Conservation (phyloP, 768 basidiomycete species). For the Boletus tylopilopsis region DNA sequence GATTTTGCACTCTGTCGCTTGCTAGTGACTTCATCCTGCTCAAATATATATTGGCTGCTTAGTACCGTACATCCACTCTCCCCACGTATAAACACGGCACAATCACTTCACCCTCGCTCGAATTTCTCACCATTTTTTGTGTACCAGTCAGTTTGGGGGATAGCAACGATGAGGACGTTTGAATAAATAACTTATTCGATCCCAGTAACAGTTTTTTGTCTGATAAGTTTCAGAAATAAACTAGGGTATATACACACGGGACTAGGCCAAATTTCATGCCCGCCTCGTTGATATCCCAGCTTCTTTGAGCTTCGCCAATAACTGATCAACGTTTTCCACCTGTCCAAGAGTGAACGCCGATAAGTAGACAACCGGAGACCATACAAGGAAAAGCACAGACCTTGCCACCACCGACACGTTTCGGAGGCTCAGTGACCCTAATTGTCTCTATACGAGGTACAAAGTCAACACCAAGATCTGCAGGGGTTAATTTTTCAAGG, state of each 20-base stretch:
- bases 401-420: conserved; percentile 89
- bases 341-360: conserved; percentile 26
- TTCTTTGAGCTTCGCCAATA: conserved; percentile 85
- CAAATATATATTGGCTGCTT: conserved; percentile 23
- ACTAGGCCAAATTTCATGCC: conserved; percentile 11
- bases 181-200: conserved; percentile 19
- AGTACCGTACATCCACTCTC: conserved; percentile 12
- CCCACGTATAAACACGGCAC: conserved; percentile 9
- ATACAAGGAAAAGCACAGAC: conserved; percentile 34
- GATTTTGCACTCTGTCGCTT: conserved; percentile 9
- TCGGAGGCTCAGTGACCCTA: conserved; percentile 85
- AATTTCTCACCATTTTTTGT: conserved; percentile 8
- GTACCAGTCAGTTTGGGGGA: conserved; percentile 7
- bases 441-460: conserved; percentile 80
- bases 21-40: conserved; percentile 13
- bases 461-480: conserved; percentile 81
- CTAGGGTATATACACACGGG: conserved; percentile 5
- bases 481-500: conserved; percentile 74
- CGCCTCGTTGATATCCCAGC: conserved; percentile 52
- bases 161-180: conserved; percentile 7
- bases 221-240: background rate
- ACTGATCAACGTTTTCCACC: conserved; percentile 85
- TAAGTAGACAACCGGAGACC: background rate
- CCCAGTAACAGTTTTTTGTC: background rate
- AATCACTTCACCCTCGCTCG: conserved; percentile 8